Base-by-base conservation (phyloP, 1,139 yeast species). In the Kurtzmaniella natalensis region DNA sequence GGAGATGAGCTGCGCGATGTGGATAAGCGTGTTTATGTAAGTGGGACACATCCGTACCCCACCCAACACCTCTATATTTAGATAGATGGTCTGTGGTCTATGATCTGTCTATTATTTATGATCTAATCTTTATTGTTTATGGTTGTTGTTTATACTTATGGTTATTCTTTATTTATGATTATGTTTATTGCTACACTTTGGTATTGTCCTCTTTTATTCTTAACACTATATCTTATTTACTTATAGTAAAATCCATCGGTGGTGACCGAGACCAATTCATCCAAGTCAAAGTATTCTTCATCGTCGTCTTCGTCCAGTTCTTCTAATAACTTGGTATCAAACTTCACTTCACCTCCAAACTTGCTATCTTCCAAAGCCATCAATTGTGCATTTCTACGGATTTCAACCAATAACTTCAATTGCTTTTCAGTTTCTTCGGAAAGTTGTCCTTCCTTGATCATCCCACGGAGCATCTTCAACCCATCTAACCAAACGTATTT, bases 401-500 rank as follows among this genome's bases (percentile, higher is more conserved):
- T 61, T 26, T 76, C 78, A 24, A 75, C 67, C 44, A 85, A 63
- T 30, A 70, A 64, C 16, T 70, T 66, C 31, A 82, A 64, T 49
- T 83, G 89, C 31, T 58, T 61, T 35, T 69, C 69, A 3, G 94
- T 77, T 20, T 78, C 85, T 2, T 56, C 57, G 0, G 89, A 78
- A 29, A 80, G 61, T 32, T 60, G 58, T 14, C 62, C 63, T 3
- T 51, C 51, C 20, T 52, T 50, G 5, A 50, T 53, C 45, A 55
- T 49, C 3, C 66, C 67, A 41, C 59, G 61, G 44, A 83, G 63
- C 71, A 85, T 66, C 51, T 76, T 78, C 37, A 86, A 57, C 1
- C 95, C 95, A 57, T 86, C 95, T 30, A 81, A 64, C 94, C 94
- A 86, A 8, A 81, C 77, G 38, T 74, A 76, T 34, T 83, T 78